Evolutionary conservation across 75 land plant genomes (phyloP), one percentile per base, ranked within the genome.

Genomic region (Cryptomeria japonica): DNA sequence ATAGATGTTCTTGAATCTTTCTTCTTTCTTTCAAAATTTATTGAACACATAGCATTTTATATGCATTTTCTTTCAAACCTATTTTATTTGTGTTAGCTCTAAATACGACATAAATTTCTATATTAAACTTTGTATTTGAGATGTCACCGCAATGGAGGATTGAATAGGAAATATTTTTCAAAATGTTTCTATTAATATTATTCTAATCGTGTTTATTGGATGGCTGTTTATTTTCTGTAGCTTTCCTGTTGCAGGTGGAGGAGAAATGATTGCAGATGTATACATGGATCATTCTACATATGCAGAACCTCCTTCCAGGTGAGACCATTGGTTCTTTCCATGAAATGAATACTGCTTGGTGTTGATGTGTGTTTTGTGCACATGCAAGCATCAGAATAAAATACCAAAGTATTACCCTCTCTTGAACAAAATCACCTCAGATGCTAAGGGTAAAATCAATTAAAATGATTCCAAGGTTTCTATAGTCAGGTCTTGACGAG

Each of bases 221-320:
- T 90, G 37, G 41, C 70, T 32, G 18, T 79, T 19, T 78, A 53
- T 72, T 64, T 38, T 84, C 11, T 55, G 53, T 75, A 51, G 36
- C 19, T 22, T 39, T 51, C 73, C 8, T 77, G 15, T 56, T 56
- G 22, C 89, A 97, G 99, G 98, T 92, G 99, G 99, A 46, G 99
- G 99, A 72, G 98, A 97, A 91, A 97, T 97, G 99, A 97, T 97
- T 79, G 87, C 94, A 32, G 99, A 97, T 82, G 99, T 97, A 38
- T 93, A 83, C 87, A 73, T 94, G 38, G 94, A 95, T 89, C 93
- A 96, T 68, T 95, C 99, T 0, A 97, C 99, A 25, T 97, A 91
- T 89, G 99, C 99, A 37, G 96, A 93, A 83, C 99, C 99, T 55
- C 99, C 99, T 58, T 95, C 95, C 84, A 93, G 99, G 99, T 96